Evolutionary conservation across 306 rosid genomes (phyloP).

Genomic region (Echinosophora koreensis): DNA sequence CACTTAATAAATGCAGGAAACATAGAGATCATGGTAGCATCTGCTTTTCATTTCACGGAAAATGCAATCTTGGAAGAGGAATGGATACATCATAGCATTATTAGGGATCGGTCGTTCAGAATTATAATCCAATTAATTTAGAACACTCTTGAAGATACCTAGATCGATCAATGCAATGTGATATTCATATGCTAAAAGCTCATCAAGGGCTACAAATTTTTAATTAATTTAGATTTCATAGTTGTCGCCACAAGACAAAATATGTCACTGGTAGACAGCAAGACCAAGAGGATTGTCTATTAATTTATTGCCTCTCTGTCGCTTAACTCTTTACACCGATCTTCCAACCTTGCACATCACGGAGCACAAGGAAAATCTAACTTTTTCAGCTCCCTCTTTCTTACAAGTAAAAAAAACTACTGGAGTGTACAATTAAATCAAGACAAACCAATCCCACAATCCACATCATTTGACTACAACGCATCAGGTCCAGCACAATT

Average conservation of each 20-base stretch:
- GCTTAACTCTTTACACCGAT: conserved; percentile 49
- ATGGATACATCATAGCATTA: conserved; percentile 40
- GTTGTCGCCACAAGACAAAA: conserved; percentile 52
- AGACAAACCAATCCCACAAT: conserved; percentile 43
- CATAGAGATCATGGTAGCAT: conserved; percentile 37
- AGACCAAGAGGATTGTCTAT: conserved; percentile 59
- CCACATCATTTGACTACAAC: conserved; percentile 47
- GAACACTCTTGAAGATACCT: conserved; percentile 27
- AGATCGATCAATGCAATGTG: conserved; percentile 37
- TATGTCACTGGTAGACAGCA: conserved; percentile 57
- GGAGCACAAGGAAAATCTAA: conserved; percentile 65
- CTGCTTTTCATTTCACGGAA: conserved; percentile 31
- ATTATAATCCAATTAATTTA: conserved; percentile 40
- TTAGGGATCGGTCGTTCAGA: conserved; percentile 29
- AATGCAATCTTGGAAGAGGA: conserved; percentile 32
- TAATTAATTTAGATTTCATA: conserved; percentile 35
- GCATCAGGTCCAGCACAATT: conserved; percentile 49
- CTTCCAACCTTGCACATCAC: conserved; percentile 56
- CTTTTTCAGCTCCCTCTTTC: conserved; percentile 52
- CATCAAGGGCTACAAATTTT: conserved; percentile 41
- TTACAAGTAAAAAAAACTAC: conserved; percentile 39
- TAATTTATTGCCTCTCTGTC: conserved; percentile 40
- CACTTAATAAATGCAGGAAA: conserved; percentile 31
- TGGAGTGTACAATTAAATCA: conserved; percentile 37
- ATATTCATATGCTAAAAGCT: conserved; percentile 20